Percentiles rank a stretch among this genome's conserved stretches.
Evolutionary conservation across 306 rosid species (phyloP).

Genomic region (Chamaecrista fasciculata): DNA sequence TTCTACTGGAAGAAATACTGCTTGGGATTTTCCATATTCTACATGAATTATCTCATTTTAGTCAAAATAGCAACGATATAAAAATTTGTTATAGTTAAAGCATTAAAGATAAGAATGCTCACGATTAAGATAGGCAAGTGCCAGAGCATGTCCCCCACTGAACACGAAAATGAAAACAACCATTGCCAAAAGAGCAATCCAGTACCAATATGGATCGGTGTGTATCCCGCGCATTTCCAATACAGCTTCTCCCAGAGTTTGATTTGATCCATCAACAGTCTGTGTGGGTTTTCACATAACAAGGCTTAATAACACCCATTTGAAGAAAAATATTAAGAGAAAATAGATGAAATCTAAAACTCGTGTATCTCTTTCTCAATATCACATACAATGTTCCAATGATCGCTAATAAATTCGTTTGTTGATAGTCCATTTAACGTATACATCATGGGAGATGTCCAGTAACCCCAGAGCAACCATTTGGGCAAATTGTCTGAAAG

Average conservation of each 20-base stretch:
- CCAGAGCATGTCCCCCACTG: conserved; percentile 26
- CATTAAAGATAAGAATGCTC: conserved; percentile 10
- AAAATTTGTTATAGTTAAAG: background rate
- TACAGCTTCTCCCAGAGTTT: conserved; percentile 28
- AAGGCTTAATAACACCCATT: background rate
- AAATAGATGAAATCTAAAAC: background rate
- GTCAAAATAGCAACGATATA: background rate
- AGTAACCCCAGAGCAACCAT: conserved; percentile 40
- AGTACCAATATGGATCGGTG: conserved; percentile 23
- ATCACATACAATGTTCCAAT: conserved; percentile 21
- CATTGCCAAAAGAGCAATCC: conserved; percentile 32
- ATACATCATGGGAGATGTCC: conserved; percentile 34
- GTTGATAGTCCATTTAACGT: conserved; percentile 24
- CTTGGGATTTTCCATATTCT: conserved; percentile 28
- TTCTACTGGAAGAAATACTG: conserved; percentile 6
- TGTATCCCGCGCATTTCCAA: conserved; percentile 29
- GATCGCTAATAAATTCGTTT: conserved; percentile 21
- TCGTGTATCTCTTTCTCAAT: background rate
- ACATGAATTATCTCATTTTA: background rate
- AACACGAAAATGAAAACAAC: conserved; percentile 28
- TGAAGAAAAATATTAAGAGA: no score
- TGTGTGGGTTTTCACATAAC: conserved; percentile 23
- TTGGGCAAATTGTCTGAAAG: conserved; percentile 23
- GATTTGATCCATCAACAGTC: conserved; percentile 33
- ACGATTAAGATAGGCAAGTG: conserved; percentile 38